phyloP scores from a whole-genome alignment of 2,329 filamentous ascomycete genomes.

The Colletotrichum agaves region DNA sequence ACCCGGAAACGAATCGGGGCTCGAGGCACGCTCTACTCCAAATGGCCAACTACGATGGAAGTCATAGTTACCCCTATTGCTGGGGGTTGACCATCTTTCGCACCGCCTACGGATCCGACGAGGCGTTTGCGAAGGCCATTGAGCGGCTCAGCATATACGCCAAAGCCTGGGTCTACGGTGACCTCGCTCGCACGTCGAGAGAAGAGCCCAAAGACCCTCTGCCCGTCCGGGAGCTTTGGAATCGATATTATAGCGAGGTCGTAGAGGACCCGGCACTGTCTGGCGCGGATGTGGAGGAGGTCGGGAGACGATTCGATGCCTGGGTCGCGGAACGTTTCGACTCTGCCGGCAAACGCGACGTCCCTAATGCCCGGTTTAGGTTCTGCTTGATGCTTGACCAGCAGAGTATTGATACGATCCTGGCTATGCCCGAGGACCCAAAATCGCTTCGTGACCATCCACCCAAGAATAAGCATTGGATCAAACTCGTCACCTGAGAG shows the following conservation, averaged over 20 bases:
- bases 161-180: constrained; percentile 25
- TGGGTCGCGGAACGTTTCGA: constrained; percentile 33
- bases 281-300: constrained; percentile 31
- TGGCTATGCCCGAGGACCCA: constrained; percentile 40
- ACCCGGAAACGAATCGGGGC: constrained; percentile 33
- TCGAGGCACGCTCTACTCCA: constrained; percentile 24
- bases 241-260: constrained; percentile 39
- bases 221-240: constrained; percentile 38
- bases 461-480: constrained; percentile 21
- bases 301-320: constrained; percentile 38
- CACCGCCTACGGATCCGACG: constrained; percentile 40
- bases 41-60: constrained; percentile 38
- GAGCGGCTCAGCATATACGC: constrained; percentile 38
- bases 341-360: constrained; percentile 7
- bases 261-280: constrained; percentile 38
- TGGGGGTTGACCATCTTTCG: constrained; percentile 41
- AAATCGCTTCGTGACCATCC: constrained; percentile 1
- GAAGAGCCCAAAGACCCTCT: constrained; percentile 31
- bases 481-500: constrained; percentile 37
- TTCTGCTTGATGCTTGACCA: constrained; percentile 41
- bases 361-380: constrained; percentile 36
- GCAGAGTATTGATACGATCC: constrained; percentile 40
- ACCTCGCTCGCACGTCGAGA: not conserved
- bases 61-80: constrained; percentile 40
- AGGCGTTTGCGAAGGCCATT: constrained; percentile 34